Evolutionary conservation across 306 rosid genomes (phyloP), one percentile per base, ranked within the genome.

Genomic region (Prunus campanulata): DNA sequence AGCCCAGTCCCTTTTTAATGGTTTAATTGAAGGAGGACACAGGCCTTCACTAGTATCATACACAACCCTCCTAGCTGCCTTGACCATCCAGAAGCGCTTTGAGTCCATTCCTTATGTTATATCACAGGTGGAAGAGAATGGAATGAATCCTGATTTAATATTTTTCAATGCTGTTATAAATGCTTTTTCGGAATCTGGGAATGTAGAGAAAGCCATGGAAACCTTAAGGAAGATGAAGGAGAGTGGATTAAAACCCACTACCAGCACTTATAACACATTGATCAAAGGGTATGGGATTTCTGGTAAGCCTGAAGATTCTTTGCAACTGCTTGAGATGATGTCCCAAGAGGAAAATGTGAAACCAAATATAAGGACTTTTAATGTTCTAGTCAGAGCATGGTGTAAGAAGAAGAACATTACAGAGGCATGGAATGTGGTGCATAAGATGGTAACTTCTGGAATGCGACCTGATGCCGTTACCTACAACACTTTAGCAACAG

Each of bases 281-380:
- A 90, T 90, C 59, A 88, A 90, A 87, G 93, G 96, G 71, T 88
- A 85, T 72, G 96, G 96, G 70, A 85, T 88, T 71, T 87, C 82
- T 2, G 84, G 96, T 80, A 83, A 57, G 82, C 91, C 96, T 77
- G 89, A 81, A 59, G 90, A 85, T 76, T 84, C 93, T 66, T 39
- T 78, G 84, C 77, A 83, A 52, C 76, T 90, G 84, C 85, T 90
- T 29, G 85, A 88, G 46, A 66, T 83, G 80, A 90, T 90, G 89
- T 78, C 79, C 16, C 66, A 18, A 5, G 86, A 88, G 54, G 88
- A 67, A 80, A 78, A 82, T 52, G 78, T 85, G 73, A 88, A 82
- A 80, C 96, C 96, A 39, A 88, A 88, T 79, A 78, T 88, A 64
- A 81, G 89, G 85, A 88, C 96, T 65, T 90, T 79, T 64, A 90